Evolutionary conservation across 768 basidiomycete genomes (phyloP), one percentile per base, ranked within the genome.

Genomic region (Russula abietina): DNA sequence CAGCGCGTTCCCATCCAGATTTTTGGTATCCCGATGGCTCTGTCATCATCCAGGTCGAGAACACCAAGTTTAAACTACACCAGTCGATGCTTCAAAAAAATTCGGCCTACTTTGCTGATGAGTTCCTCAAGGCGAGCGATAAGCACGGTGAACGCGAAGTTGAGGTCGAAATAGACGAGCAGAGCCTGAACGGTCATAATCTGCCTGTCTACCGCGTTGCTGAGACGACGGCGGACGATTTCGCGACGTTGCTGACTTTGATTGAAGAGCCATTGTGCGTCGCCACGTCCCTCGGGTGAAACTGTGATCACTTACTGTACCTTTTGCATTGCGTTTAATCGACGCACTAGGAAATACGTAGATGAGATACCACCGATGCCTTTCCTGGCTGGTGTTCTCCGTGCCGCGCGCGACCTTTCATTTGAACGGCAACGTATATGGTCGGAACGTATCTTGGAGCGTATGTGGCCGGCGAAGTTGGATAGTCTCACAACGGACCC

Each of bases 11-110:
- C 4, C 70, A 71, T 53, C 56, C 59, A 1, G 58, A 61, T 19
- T 70, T 75, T 55, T 78, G 77, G 77, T 65, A 73, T 32, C 68
- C 71, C 24, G 76, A 76, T 60, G 77, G 76, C 1, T 71, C 71
- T 9, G 68, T 76, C 1, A 69, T 76, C 41, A 52, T 80, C 9
- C 71, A 75, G 50, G 62, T 76, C n/a, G 65, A 71, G n/a, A 67
- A 70, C n/a, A 71, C 69, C 4, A 68, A 74, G 38, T 78, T 78
- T 67, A 70, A 68, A 22, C 63, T 80, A 16, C 74, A 77, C 19
- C 68, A 73, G 19, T 75, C 73, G 57, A 70, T 69, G n/a, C 71
- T 79, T 4, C 61, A 69, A 14, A 67, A 62, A 38, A 64, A 74
- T 11, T 75, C 75, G 3, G 61, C 55, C 9, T 78, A 72, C 67